These are phyloP conservation scores for Globisporangium perplexum DNA, from an alignment of 352 stramenopile genomes.

Conservation along the genomic window DNA sequence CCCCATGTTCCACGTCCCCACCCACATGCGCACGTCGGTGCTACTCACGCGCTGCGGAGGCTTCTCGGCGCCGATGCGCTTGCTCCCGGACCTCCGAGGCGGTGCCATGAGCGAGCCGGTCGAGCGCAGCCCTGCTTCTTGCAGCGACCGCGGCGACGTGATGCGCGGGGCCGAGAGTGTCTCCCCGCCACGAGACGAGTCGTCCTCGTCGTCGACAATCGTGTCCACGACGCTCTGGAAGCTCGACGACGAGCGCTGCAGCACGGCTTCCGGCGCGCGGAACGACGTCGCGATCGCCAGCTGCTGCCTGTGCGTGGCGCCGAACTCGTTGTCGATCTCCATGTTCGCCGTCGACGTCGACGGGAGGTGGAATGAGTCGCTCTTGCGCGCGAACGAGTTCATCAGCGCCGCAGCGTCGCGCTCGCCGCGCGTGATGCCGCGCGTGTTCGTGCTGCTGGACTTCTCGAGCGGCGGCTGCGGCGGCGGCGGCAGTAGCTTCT, in stretches of 20 bases:
- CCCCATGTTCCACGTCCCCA: slow-evolving; percentile 86
- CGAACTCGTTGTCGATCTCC: slow-evolving; percentile 27
- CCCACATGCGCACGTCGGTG: slow-evolving; percentile 70
- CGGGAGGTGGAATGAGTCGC: slow-evolving; percentile 38
- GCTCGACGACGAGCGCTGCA: slow-evolving; percentile 15
- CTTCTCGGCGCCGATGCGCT: slow-evolving; percentile 3
- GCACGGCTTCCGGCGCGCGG: slow-evolving; percentile 16
- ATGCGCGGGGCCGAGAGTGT: slow-evolving; percentile 15
- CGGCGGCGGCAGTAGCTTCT: slow-evolving; percentile 1
- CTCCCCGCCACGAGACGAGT: slow-evolving; percentile 10
- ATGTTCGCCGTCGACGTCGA: slow-evolving; percentile 20
- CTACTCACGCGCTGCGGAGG: slow-evolving; percentile 28
- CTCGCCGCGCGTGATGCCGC: slow-evolving; percentile 19
- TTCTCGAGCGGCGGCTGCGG: slow-evolving; percentile 13
- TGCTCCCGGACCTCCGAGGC: neutral
- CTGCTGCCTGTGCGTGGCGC: slow-evolving; percentile 31
- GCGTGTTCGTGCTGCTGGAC: slow-evolving; percentile 39
- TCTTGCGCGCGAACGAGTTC: slow-evolving; percentile 33
- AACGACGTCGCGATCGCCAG: slow-evolving; percentile 33
- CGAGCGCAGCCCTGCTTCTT: slow-evolving; percentile 42
- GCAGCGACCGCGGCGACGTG: slow-evolving; percentile 62
- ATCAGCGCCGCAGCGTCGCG: slow-evolving; percentile 23
- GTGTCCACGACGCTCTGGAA: slow-evolving; percentile 20
- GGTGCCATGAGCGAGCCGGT: slow-evolving; percentile 31
- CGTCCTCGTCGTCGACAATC: slow-evolving; percentile 29